phyloP scores from a whole-genome alignment of 768 basidiomycete species.

The Heimioporus sp. region DNA sequence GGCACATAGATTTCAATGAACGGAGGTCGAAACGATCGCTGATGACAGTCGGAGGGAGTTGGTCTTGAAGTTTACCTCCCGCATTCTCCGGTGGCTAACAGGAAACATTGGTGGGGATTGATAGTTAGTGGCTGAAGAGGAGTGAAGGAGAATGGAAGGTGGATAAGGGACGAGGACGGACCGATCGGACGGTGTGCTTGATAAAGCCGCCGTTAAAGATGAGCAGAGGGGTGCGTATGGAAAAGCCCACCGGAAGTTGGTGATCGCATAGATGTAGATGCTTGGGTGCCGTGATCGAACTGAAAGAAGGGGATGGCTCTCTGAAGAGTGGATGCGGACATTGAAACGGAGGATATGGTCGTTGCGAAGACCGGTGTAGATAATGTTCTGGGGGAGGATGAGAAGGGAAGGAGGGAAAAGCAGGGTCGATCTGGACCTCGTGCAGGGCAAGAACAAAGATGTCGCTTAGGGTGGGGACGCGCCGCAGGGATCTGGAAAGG shows the following conservation, averaged over 20 bases:
- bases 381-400: conserved; percentile 37
- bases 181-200: conserved; percentile 47
- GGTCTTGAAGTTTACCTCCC: no score
- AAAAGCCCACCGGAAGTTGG: conserved; percentile 55
- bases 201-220: conserved; percentile 59
- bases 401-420: not conserved
- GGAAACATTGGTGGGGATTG: conserved; percentile 53
- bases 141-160: not conserved
- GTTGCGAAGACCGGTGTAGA: conserved; percentile 61
- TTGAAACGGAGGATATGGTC: conserved; percentile 61
- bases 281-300: conserved; percentile 55
- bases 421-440: conserved; percentile 34
- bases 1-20: no score
- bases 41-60: no score
- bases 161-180: conserved; percentile 22
- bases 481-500: conserved; percentile 30
- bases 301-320: conserved; percentile 42
- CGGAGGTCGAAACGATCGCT: no score
- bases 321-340: conserved; percentile 39
- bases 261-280: conserved; percentile 46
- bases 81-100: conserved; percentile 77
- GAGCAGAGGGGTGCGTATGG: conserved; percentile 42
- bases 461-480: conserved; percentile 56
- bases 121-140: conserved; percentile 54
- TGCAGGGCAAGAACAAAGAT: conserved; percentile 59